Evolutionary conservation across 495 filamentous ascomycete genomes (phyloP), one percentile per base, ranked within the genome.

Genomic region (Podospora didyma): DNA sequence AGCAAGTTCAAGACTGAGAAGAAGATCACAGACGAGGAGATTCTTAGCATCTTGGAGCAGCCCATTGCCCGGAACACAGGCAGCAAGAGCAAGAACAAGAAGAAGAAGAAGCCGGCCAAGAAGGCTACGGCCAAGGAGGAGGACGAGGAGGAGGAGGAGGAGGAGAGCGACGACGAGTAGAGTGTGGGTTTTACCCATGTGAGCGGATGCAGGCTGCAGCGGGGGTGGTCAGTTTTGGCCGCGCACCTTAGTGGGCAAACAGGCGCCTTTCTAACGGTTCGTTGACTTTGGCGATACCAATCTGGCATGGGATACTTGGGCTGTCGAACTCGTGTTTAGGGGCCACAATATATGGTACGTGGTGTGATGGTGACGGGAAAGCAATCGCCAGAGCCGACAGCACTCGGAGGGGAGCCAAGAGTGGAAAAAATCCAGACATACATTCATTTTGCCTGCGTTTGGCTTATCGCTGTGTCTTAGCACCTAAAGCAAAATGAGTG

Each of bases 1-100:
- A 78, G 78, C 64, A 89, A 91, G 74, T 81, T 85, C 80, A 90
- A 93, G 81, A 86, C 88, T 2, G 90, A 97, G 72, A 97, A 98
- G 83, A 96, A 96, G 84, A 94, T 98, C 69, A 88, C 86, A 55
- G 92, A 97, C 65, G 89, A 94, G 73, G 92, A 96, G 74, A 82
- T 98, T 60, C 86, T 96, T 53, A 88, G 91, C 79, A 93, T 98
- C 59, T 79, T 98, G 47, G 90, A 90, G 73, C 87, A 87, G 70
- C 92, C 94, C 14, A 72, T 96, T 53, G 79, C 87, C 58, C 86
- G 82, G 65, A 87, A 86, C 52, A 86, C 86, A 39, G 86, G 86
- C 59, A 91, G 85, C 59, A 91, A 89, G 75, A 95, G 92, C 79
- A 90, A 93, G 76, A 94, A 94, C 83, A 95, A 93, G 89, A 88